Conservation (phyloP, 768 basidiomycete species). For the Amylocystis lapponica region DNA sequence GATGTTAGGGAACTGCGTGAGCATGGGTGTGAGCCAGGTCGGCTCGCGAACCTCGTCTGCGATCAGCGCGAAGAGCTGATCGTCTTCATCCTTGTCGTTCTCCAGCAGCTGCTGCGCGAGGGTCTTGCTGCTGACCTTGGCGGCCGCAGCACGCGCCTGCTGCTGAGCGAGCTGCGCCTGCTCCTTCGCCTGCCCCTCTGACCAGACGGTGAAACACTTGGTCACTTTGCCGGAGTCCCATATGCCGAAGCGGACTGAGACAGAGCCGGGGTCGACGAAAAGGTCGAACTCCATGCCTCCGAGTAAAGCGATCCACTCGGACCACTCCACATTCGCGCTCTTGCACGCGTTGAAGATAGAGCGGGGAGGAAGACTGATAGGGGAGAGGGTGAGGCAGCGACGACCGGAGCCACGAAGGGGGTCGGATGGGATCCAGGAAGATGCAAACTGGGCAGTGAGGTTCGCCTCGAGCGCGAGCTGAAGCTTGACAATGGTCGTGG, state of each 20-base stretch:
- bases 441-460: constrained; percentile 61
- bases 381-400: constrained; percentile 71
- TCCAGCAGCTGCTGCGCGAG: constrained; percentile 71
- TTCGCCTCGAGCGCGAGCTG: constrained; percentile 69
- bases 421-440: constrained; percentile 59
- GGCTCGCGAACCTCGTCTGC: constrained; percentile 65
- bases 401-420: constrained; percentile 65
- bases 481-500: constrained; percentile 59
- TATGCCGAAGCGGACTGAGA: constrained; percentile 57
- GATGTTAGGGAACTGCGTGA: constrained; percentile 50
- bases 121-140: constrained; percentile 41
- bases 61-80: constrained; percentile 69
- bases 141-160: constrained; percentile 14
- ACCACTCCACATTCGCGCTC: constrained; percentile 69
- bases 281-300: constrained; percentile 72
- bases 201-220: constrained; percentile 62
- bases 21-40: constrained; percentile 62
- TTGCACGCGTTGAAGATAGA: constrained; percentile 68
- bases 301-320: constrained; percentile 69
- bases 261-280: constrained; percentile 74
- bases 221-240: constrained; percentile 35
- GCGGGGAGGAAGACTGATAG: constrained; percentile 62
- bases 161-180: constrained; percentile 8
- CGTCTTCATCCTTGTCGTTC: constrained; percentile 65
- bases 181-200: constrained; percentile 37